phyloP scores from a whole-genome alignment of 768 basidiomycete species.

The Mycena polygramma region DNA sequence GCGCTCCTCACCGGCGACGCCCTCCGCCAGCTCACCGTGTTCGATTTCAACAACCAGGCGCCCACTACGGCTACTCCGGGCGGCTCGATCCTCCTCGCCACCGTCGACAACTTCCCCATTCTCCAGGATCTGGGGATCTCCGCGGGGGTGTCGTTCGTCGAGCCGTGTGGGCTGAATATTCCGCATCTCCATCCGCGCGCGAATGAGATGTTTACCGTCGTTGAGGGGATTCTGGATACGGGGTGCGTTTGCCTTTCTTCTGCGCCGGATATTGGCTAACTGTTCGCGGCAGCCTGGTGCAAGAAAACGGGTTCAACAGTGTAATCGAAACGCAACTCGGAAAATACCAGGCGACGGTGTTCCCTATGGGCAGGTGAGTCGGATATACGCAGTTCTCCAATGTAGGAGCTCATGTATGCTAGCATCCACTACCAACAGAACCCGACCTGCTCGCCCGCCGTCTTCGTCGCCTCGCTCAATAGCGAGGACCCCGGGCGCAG shows the following conservation, averaged over 20 bases:
- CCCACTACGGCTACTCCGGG: slow-evolving; percentile 7
- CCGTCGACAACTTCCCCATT: slow-evolving; percentile 37
- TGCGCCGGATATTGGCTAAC: too few species aligned
- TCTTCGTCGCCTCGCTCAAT: background rate
- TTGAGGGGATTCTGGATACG: background rate
- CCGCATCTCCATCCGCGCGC: slow-evolving; percentile 31
- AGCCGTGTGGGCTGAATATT: slow-evolving; percentile 40
- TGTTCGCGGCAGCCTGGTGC: too few species aligned
- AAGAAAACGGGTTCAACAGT: slow-evolving; percentile 19
- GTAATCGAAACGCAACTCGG: slow-evolving; percentile 32
- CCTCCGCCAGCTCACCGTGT: slow-evolving; percentile 5
- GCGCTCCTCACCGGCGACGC: slow-evolving; percentile 25
- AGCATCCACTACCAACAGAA: slow-evolving; percentile 10
- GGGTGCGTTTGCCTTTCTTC: too few species aligned
- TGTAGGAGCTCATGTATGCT: too few species aligned
- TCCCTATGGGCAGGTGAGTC: background rate
- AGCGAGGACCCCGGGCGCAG: slow-evolving; percentile 7
- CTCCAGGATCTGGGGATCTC: slow-evolving; percentile 20
- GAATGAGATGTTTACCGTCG: slow-evolving; percentile 9
- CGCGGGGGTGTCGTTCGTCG: slow-evolving; percentile 18
- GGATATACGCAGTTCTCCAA: too few species aligned
- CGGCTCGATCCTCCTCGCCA: slow-evolving; percentile 36
- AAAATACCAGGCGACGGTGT: slow-evolving; percentile 20
- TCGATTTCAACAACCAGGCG: slow-evolving; percentile 21
- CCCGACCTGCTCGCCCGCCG: background rate